phyloP scores from a whole-genome alignment of 2,329 filamentous ascomycete species.

The Penicillium nordicum region DNA sequence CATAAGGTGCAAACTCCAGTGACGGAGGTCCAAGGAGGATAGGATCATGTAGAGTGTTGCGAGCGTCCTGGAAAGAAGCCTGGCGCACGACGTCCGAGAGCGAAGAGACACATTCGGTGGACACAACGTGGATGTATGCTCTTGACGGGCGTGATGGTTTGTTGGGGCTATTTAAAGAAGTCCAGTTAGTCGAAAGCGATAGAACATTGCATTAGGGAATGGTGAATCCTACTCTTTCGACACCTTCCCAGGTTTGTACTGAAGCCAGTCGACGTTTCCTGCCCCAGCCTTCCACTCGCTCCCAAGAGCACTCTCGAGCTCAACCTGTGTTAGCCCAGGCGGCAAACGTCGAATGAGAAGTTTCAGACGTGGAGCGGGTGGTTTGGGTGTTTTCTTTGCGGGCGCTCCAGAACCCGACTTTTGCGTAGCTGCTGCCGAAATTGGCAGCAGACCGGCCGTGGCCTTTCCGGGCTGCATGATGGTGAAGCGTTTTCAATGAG shows the following conservation, averaged over 20 bases:
- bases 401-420: slow-evolving; percentile 42
- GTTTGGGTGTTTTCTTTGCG: slow-evolving; percentile 45
- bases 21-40: slow-evolving; percentile 74
- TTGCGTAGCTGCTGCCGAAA: slow-evolving; percentile 47
- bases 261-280: slow-evolving; percentile 81
- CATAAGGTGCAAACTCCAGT: slow-evolving; percentile 79
- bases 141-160: slow-evolving; percentile 79
- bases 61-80: slow-evolving; percentile 74
- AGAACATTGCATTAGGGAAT: not conserved
- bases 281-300: slow-evolving; percentile 76
- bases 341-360: slow-evolving; percentile 79
- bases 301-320: slow-evolving; percentile 70
- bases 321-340: slow-evolving; percentile 74
- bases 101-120: slow-evolving; percentile 61
- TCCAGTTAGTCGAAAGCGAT: not conserved
- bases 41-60: slow-evolving; percentile 67
- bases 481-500: slow-evolving; percentile 2
- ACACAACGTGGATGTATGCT: slow-evolving; percentile 78
- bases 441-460: slow-evolving; percentile 54
- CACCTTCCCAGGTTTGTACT: slow-evolving; percentile 70
- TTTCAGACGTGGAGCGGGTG: slow-evolving; percentile 67
- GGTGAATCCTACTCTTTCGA: slow-evolving; percentile 68
- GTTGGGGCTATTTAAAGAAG: slow-evolving; percentile 57
- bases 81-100: slow-evolving; percentile 69
- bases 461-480: slow-evolving; percentile 34